Percentiles rank a stretch among this genome's conserved stretches.
These are phyloP conservation scores for Panellus pusillus DNA, from an alignment of 768 basidiomycete species.

Conservation along the genomic window DNA sequence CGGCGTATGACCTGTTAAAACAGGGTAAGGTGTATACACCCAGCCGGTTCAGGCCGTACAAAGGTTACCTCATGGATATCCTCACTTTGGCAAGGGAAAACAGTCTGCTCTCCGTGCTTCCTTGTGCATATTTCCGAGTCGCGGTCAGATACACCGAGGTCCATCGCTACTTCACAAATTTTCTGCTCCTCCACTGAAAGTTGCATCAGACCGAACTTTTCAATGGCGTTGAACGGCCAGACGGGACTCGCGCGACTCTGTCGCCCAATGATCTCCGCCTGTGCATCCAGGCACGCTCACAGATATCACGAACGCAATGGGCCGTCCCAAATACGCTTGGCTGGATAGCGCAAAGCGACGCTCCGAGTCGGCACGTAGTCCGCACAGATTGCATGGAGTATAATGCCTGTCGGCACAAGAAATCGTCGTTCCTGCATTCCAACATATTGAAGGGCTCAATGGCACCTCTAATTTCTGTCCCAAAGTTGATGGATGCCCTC, in stretches of 20 bases:
- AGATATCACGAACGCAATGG: slow-evolving; percentile 14
- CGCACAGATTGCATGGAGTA: not conserved
- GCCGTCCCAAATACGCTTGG: slow-evolving; percentile 3
- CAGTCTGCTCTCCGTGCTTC: slow-evolving; percentile 8
- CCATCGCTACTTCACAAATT: not conserved
- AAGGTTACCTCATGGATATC: slow-evolving; percentile 7
- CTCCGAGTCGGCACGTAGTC: too few relatives aligned
- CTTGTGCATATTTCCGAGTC: slow-evolving; percentile 12
- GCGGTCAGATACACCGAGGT: not conserved
- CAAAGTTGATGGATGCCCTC: not conserved
- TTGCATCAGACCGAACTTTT: slow-evolving; percentile 1
- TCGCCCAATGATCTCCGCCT: slow-evolving; percentile 10
- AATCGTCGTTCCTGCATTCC: not conserved
- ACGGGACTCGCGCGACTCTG: slow-evolving; percentile 11
- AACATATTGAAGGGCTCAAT: slow-evolving; percentile 3
- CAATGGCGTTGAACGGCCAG: slow-evolving; percentile 8
- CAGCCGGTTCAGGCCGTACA: slow-evolving; percentile 3
- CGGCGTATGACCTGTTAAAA: not conserved
- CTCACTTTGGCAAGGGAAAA: slow-evolving; percentile 15
- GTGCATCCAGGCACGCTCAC: slow-evolving; percentile 4
- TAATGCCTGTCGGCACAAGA: not conserved
- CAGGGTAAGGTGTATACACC: not conserved
- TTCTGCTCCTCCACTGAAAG: not conserved
- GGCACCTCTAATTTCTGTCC: not conserved
- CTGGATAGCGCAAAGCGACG: not conserved